Conservation (phyloP, 2,329 filamentous ascomycete species). For the Didymella sp. region DNA sequence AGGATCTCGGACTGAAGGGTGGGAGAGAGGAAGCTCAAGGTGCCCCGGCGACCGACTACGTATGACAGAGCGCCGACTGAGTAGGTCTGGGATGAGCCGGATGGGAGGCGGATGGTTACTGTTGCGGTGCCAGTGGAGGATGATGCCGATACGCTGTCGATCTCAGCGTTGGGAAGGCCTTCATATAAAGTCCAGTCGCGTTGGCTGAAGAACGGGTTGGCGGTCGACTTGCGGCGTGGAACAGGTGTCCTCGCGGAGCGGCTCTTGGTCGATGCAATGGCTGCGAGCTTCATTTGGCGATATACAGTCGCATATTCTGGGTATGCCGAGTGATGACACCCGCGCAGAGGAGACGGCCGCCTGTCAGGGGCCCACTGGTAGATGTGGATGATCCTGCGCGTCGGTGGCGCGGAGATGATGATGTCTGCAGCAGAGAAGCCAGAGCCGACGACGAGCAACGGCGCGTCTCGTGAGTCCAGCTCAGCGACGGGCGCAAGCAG, state of each 20-base stretch:
- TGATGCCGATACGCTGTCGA: constrained; percentile 49
- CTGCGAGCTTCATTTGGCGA: constrained; percentile 64
- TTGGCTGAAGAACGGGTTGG: constrained; percentile 55
- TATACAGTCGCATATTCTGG: constrained; percentile 68
- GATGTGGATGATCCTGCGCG: constrained; percentile 64
- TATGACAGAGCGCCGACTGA: constrained; percentile 60
- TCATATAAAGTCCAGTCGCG: constrained; percentile 63
- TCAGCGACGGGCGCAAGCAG: constrained; percentile 56
- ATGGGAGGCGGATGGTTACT: constrained; percentile 54
- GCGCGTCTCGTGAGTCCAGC: constrained; percentile 36
- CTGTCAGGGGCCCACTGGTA: constrained; percentile 66
- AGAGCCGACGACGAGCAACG: constrained; percentile 65
- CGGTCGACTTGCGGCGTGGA: constrained; percentile 44
- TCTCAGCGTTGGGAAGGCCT: constrained; percentile 61
- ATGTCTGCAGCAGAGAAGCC: constrained; percentile 69
- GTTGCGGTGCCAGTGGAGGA: constrained; percentile 22
- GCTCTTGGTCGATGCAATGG: constrained; percentile 32
- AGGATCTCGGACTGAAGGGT: constrained; percentile 58
- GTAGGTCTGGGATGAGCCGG: constrained; percentile 55
- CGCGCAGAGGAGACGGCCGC: constrained; percentile 63
- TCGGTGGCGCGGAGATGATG: constrained; percentile 61
- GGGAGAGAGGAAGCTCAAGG: constrained; percentile 59
- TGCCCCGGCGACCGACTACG: constrained; percentile 63
- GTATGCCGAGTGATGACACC: constrained; percentile 67
- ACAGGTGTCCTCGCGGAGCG: constrained; percentile 32